Base-by-base conservation (phyloP, 2,329 filamentous ascomycete genomes). In the Aspergillus intermedius region DNA sequence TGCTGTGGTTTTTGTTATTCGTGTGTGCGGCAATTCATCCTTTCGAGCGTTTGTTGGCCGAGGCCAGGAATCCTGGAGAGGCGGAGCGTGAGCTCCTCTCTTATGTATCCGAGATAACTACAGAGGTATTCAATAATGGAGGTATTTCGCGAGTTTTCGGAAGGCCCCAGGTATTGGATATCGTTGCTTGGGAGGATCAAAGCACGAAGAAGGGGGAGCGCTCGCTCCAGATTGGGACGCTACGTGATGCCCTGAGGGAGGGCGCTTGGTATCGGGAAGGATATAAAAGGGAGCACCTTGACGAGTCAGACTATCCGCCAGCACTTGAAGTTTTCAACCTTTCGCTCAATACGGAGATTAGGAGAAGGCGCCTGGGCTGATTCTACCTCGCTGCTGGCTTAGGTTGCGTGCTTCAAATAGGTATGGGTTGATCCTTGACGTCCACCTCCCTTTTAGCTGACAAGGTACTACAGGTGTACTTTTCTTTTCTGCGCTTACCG, bases 21-120 rank as follows among this genome's bases (percentile, higher is more conserved):
- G 74, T 1, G 70, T 77, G 0, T 69, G 69, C n/a, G 74, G 74
- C 0, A 70, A 65, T 1, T 55, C 64, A 1, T 74, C 66, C 47
- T 60, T 76, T 0, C 70, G 70, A 17, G 71, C 74, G 0, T 64
- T 77, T 5, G 65, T 77, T 8, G 75, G 74, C 2, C 60, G 75
- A 42, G 73, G 71, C 0, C 65, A 72, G 34, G 75, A 77, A 52
- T 3, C 60, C 62, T 0, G 67, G 71, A 0, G 61, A 64, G 1
- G 69, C 66, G 0, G 74, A 77, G 23, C 57, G 59, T 0, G 74
- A 77, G 21, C 54, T 77, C 0, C 63, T 76, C 49, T 74, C 74
- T 0, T 77, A 73, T 4, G 75, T 75, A 0, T 76, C 73, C 0
- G 57, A 70, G 8, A 71, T 71, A 1, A 73, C 71, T 0, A 73